Percentiles rank a stretch among this genome's conserved stretches.
phyloP scores from a whole-genome alignment of 331 rosid genomes.

The Arachis monticola region DNA sequence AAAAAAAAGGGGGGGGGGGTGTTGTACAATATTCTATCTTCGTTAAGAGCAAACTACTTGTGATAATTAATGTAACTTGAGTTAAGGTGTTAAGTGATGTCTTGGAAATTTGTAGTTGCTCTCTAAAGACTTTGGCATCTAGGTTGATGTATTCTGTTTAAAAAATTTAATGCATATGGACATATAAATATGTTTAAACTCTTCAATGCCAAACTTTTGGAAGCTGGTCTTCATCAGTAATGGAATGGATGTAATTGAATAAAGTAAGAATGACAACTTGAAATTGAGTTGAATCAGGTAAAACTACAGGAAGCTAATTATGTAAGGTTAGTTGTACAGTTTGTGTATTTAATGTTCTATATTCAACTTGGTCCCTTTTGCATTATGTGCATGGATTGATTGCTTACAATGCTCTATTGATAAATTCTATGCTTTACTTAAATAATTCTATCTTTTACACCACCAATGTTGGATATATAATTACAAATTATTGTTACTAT shows the following conservation, averaged over 20 bases:
- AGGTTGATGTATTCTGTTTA: constrained; percentile 1
- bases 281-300: constrained; percentile 5
- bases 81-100: constrained; percentile 15
- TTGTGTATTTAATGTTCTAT: background rate
- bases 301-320: constrained; percentile 10
- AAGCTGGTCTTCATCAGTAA: constrained; percentile 16
- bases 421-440: too few species aligned
- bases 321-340: constrained; percentile 20
- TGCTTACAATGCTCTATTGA: too few species aligned
- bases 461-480: too few species aligned
- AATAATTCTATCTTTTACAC: too few species aligned
- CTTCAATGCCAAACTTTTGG: constrained; percentile 25
- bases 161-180: constrained; percentile 21
- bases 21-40: constrained; percentile 18
- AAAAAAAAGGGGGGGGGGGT: background rate
- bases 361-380: constrained; percentile 8
- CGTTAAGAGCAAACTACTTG: constrained; percentile 21
- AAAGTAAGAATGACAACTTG: constrained; percentile 30
- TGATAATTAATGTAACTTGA: background rate
- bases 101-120: background rate
- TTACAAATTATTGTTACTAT: too few species aligned
- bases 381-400: background rate
- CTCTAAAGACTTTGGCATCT: constrained; percentile 19
- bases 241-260: constrained; percentile 23
- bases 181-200: background rate